Conservation (phyloP, 306 rosid species). For the Cicer cuneatum region DNA sequence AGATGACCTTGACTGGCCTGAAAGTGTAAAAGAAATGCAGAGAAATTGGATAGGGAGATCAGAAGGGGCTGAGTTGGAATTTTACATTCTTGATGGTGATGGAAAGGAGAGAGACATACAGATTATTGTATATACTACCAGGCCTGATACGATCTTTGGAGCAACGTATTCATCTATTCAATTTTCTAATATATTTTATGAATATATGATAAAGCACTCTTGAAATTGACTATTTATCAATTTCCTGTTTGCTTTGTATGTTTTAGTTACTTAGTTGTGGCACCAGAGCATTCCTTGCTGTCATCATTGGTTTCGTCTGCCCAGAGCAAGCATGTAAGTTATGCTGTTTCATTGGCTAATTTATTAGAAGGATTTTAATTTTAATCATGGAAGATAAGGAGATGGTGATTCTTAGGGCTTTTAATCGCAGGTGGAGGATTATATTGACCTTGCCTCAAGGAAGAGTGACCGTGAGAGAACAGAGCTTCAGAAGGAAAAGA, state of each 20-base stretch:
- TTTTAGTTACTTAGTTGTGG: conserved; percentile 85
- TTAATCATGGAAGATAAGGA: conserved; percentile 47
- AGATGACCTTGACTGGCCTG: conserved; percentile 96
- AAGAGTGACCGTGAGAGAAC: conserved; percentile 99
- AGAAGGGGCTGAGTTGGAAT: conserved; percentile 95
- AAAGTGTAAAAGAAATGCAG: conserved; percentile 96
- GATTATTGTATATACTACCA: conserved; percentile 84
- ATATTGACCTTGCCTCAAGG: conserved; percentile 72
- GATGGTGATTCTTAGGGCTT: conserved; percentile 48
- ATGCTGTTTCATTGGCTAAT: conserved; percentile 46
- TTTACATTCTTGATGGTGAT: conserved; percentile 68
- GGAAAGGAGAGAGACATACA: conserved; percentile 71
- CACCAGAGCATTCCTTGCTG: conserved; percentile 88
- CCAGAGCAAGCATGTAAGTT: conserved; percentile 70
- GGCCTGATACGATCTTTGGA: conserved; percentile 97
- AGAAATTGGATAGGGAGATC: conserved; percentile 99
- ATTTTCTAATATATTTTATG: conserved; percentile 39
- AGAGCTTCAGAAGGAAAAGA: conserved; percentile 97
- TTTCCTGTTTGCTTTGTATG: conserved; percentile 43
- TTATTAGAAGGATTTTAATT: conserved; percentile 46
- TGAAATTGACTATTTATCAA: conserved; percentile 26
- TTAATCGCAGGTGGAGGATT: conserved; percentile 78
- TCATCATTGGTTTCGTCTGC: conserved; percentile 58
- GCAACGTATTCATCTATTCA: conserved; percentile 80
- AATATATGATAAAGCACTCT: conserved; percentile 39